Percentiles rank a stretch among this genome's conserved stretches.
Conservation (phyloP, 73 alveolate species). For the Paramecium primaurelia region DNA sequence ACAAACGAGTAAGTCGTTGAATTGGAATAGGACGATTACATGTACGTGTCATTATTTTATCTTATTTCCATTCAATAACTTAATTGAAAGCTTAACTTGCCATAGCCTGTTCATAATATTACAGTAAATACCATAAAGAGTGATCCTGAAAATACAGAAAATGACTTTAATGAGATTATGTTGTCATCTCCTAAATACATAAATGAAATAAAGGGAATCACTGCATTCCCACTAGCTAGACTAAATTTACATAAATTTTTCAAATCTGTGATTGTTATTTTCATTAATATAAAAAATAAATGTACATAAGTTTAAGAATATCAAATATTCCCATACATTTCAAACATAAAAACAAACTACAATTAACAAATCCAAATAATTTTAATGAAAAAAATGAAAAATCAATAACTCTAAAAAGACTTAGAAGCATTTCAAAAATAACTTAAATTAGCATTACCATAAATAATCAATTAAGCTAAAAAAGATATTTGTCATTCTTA, state of each 20-base stretch:
- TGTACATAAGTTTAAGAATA: background rate
- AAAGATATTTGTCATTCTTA: background rate
- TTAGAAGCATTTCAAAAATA: background rate
- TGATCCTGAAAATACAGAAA: background rate
- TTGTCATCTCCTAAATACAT: background rate
- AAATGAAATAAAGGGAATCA: background rate
- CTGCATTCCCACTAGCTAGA: slow-evolving; percentile 39
- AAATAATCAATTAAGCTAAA: background rate
- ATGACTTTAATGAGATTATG: background rate
- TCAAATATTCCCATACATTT: background rate
- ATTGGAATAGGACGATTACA: slow-evolving; percentile 73
- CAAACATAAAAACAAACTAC: background rate
- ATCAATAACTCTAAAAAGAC: background rate
- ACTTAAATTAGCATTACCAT: background rate
- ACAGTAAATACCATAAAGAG: background rate
- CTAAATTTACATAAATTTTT: background rate
- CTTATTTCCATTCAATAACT: slow-evolving; percentile 66
- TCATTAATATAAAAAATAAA: background rate
- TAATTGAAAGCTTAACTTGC: slow-evolving; percentile 74
- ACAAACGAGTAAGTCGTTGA: slow-evolving; percentile 49
- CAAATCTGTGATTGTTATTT: background rate
- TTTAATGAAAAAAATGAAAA: background rate
- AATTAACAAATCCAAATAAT: background rate
- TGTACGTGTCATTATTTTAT: slow-evolving; percentile 78
- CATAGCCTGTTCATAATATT: slow-evolving; percentile 43